Conservation (phyloP, 352 stramenopile genomes). For the Phytophthora sojae region DNA sequence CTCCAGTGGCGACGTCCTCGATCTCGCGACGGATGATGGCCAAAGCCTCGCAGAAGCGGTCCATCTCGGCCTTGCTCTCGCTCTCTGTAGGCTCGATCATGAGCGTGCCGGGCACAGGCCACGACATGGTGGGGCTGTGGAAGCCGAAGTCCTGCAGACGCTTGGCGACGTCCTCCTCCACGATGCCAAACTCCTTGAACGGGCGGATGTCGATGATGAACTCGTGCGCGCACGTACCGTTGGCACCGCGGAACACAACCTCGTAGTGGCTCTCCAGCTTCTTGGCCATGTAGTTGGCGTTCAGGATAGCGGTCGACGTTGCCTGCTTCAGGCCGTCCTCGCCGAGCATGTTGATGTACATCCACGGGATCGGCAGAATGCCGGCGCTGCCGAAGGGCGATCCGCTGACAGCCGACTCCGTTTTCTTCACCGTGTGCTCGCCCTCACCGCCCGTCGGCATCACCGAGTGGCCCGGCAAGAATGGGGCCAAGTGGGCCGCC, state of each 20-base stretch:
- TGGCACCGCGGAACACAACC: constrained; percentile 96
- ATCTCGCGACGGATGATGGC: constrained; percentile 98
- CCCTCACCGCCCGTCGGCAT: constrained; percentile 85
- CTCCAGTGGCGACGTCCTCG: constrained; percentile 95
- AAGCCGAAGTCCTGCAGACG: constrained; percentile 99
- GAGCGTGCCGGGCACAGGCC: constrained; percentile 97
- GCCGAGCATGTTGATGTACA: constrained; percentile 99
- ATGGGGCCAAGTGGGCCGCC: constrained; percentile 94
- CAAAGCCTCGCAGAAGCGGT: constrained; percentile 98
- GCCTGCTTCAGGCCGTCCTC: constrained; percentile 94
- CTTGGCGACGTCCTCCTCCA: constrained; percentile 98
- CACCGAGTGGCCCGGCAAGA: constrained; percentile 96
- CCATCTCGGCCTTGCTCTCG: constrained; percentile 98
- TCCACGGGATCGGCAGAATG: constrained; percentile 99
- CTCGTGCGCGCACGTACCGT: constrained; percentile 99
- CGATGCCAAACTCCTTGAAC: constrained; percentile 96
- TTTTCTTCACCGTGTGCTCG: constrained; percentile 77
- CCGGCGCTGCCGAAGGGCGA: constrained; percentile 97
- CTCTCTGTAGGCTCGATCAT: constrained; percentile 99
- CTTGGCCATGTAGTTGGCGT: constrained; percentile 99
- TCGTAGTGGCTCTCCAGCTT: constrained; percentile 95
- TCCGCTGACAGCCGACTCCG: constrained; percentile 88
- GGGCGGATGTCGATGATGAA: constrained; percentile 99
- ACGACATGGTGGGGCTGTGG: constrained; percentile 99
- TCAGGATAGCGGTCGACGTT: constrained; percentile 97